phyloP scores from a whole-genome alignment of 352 stramenopile species.

The Peronospora destructor region DNA sequence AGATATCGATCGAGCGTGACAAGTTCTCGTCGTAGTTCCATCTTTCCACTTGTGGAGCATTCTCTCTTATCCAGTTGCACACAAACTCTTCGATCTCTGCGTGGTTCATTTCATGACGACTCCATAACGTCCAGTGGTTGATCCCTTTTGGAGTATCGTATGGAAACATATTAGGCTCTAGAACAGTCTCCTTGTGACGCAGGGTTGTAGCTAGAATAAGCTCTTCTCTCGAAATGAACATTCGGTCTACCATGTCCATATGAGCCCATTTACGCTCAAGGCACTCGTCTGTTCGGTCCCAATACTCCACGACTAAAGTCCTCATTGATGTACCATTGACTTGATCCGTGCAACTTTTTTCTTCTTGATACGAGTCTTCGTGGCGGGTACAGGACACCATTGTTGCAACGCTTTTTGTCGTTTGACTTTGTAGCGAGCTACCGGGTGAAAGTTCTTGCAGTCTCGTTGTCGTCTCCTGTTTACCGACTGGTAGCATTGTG shows the following conservation, averaged over 20 bases:
- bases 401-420: background rate
- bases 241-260: slow-evolving; percentile 57
- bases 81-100: slow-evolving; percentile 71
- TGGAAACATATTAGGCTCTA: slow-evolving; percentile 84
- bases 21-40: slow-evolving; percentile 86
- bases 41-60: slow-evolving; percentile 51
- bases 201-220: slow-evolving; percentile 69
- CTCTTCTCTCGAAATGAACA: slow-evolving; percentile 53
- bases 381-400: slow-evolving; percentile 5
- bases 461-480: slow-evolving; percentile 4
- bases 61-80: slow-evolving; percentile 60
- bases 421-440: slow-evolving; percentile 1
- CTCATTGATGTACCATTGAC: slow-evolving; percentile 1
- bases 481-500: slow-evolving; percentile 1
- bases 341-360: background rate
- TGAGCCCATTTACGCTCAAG: slow-evolving; percentile 81
- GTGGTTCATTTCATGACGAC: slow-evolving; percentile 52
- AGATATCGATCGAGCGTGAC: slow-evolving; percentile 80
- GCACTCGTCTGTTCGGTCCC: slow-evolving; percentile 72
- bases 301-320: slow-evolving; percentile 72
- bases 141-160: slow-evolving; percentile 73
- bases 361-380: background rate
- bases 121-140: slow-evolving; percentile 81
- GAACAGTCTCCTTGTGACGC: slow-evolving; percentile 42
- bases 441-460: background rate